Percentiles rank a stretch among this genome's conserved stretches.
These are phyloP conservation scores for Neofusicoccum sp. DNA, from an alignment of 2,329 filamentous ascomycete species.

Conservation along the genomic window DNA sequence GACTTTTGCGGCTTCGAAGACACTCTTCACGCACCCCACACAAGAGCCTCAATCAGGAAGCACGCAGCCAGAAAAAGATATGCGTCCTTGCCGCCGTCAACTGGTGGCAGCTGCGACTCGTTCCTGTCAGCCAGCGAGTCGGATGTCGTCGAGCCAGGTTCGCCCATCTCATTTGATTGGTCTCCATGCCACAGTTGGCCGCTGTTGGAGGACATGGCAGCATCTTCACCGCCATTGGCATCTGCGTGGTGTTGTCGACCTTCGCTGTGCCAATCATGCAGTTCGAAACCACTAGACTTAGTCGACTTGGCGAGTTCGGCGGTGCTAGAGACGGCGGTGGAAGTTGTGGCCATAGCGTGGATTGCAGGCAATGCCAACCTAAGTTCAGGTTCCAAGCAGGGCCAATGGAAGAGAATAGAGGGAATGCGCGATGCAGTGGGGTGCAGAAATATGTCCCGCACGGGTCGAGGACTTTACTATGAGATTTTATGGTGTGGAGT, in stretches of 20 bases:
- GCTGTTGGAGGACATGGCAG: not conserved
- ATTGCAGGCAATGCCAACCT: no score
- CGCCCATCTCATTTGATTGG: not conserved
- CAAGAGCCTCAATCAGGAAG: constrained; percentile 56
- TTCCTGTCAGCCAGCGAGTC: not conserved
- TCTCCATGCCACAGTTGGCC: not conserved
- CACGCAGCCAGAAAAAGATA: constrained; percentile 55
- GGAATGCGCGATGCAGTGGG: no score
- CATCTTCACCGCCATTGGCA: not conserved
- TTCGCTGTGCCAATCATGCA: not conserved
- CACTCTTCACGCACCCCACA: constrained; percentile 50
- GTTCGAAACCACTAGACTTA: not conserved
- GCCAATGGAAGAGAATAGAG: no score
- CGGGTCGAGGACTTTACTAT: no score
- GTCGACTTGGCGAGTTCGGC: not conserved
- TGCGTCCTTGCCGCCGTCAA: constrained; percentile 54
- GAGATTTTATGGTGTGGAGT: no score
- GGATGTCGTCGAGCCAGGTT: not conserved
- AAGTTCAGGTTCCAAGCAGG: no score
- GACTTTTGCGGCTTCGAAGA: not conserved
- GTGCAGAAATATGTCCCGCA: no score
- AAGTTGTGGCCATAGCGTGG: not conserved
- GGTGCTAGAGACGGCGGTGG: not conserved
- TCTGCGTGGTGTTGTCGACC: not conserved
- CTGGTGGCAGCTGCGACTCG: constrained; percentile 41